These are phyloP conservation scores for Aureobasidium mangrovei DNA, from an alignment of 2,329 filamentous ascomycete genomes.

Conservation along the genomic window DNA sequence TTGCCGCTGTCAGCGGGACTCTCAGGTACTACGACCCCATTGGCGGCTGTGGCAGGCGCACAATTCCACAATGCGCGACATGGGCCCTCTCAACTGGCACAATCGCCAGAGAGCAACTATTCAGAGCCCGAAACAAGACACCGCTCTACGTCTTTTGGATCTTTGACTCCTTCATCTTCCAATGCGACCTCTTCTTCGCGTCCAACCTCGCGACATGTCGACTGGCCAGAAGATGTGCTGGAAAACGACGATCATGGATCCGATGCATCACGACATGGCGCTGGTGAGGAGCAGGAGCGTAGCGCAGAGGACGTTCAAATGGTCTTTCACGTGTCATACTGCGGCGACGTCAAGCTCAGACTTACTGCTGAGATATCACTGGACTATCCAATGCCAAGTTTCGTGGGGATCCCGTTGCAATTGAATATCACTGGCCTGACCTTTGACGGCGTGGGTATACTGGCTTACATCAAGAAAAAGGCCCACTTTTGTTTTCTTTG, in stretches of 20 bases:
- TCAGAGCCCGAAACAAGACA: slow-evolving; percentile 29
- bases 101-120: slow-evolving; percentile 9
- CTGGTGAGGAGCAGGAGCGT: slow-evolving; percentile 46
- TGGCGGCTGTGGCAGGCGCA: slow-evolving; percentile 69
- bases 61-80: slow-evolving; percentile 43
- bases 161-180: slow-evolving; percentile 38
- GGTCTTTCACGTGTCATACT: slow-evolving; percentile 82
- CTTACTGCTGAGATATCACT: slow-evolving; percentile 91
- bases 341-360: slow-evolving; percentile 76
- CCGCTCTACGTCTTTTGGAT: slow-evolving; percentile 34
- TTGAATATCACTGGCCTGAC: slow-evolving; percentile 90
- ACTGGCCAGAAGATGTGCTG: slow-evolving; percentile 18
- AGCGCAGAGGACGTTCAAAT: slow-evolving; percentile 84
- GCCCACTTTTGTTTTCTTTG: slow-evolving; percentile 93
- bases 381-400: slow-evolving; percentile 97
- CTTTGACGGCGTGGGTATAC: slow-evolving; percentile 88
- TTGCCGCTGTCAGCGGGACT: slow-evolving; percentile 62
- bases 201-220: slow-evolving; percentile 33
- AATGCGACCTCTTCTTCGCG: slow-evolving; percentile 34
- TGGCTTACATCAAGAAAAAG: slow-evolving; percentile 81
- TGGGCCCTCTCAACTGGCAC: slow-evolving; percentile 12
- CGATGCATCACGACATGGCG: background rate
- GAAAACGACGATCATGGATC: slow-evolving; percentile 14
- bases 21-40: slow-evolving; percentile 68
- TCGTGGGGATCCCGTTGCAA: slow-evolving; percentile 89